These are phyloP conservation scores for Cymbopogon citratus DNA, from an alignment of 176 grass and related monocot genomes.

Conservation along the genomic window DNA sequence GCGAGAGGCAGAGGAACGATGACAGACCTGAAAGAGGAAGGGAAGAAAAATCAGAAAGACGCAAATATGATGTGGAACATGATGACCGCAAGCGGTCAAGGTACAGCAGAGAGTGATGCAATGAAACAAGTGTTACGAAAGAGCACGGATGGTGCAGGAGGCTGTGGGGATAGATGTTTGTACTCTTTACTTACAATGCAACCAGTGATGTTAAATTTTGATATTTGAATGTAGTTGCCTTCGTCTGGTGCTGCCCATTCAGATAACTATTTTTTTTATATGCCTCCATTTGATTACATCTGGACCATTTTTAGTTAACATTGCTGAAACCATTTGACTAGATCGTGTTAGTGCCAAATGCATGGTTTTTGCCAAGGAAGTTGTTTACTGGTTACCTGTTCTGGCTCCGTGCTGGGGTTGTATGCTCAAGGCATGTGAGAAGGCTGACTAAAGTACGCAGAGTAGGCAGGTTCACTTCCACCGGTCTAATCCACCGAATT, in stretches of 20 bases:
- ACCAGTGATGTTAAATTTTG: neutral
- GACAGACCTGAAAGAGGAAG: conserved; percentile 16
- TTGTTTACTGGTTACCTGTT: neutral
- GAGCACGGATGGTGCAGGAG: neutral
- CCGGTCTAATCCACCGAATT: no score
- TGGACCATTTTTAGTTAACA: neutral
- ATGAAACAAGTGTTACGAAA: conserved; percentile 4
- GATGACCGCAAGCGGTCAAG: conserved; percentile 22
- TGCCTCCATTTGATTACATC: neutral
- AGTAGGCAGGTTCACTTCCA: no score
- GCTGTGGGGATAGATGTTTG: conserved; percentile 6
- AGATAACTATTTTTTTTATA: neutral
- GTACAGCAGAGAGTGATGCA: neutral
- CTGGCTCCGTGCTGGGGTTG: neutral
- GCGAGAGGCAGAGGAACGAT: conserved; percentile 18
- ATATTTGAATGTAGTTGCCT: neutral
- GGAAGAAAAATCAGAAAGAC: conserved; percentile 35
- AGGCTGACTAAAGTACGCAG: no score
- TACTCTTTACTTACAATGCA: neutral
- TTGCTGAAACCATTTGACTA: neutral
- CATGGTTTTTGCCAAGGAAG: neutral
- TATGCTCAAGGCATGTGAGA: neutral
- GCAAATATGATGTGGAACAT: conserved; percentile 13
- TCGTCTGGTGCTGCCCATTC: neutral
- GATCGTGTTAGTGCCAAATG: neutral